phyloP scores from a whole-genome alignment of 2,329 filamentous ascomycete genomes.

The Calonectria honghensis region DNA sequence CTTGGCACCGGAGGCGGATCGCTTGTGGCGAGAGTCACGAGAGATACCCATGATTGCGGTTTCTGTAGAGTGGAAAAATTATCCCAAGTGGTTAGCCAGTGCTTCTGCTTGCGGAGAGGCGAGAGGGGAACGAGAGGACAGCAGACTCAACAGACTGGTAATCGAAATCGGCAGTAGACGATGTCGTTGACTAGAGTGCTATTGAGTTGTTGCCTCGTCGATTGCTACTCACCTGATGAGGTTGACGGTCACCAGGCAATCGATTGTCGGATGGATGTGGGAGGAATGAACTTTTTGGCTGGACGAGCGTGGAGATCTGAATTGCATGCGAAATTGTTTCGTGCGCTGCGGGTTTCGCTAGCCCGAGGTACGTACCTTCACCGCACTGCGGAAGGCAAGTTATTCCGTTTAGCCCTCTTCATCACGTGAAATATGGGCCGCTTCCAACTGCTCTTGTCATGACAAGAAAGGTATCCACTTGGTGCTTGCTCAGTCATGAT shows the following conservation, averaged over 20 bases:
- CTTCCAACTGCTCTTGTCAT: neutral
- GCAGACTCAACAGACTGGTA: conserved; percentile 50
- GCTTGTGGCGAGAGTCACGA: conserved; percentile 99
- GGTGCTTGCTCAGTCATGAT: neutral
- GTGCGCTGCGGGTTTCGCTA: conserved; percentile 62
- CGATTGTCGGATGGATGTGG: conserved; percentile 64
- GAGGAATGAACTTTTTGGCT: conserved; percentile 62
- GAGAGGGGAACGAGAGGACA: conserved; percentile 31
- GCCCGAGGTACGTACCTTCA: conserved; percentile 59
- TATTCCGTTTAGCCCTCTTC: conserved; percentile 52
- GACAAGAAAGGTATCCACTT: neutral
- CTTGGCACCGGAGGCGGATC: conserved; percentile 99
- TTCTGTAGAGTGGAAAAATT: conserved; percentile 67
- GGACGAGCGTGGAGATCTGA: conserved; percentile 58
- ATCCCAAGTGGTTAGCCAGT: conserved; percentile 50
- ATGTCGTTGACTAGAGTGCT: conserved; percentile 50
- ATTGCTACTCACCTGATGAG: conserved; percentile 68
- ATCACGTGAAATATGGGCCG: conserved; percentile 42
- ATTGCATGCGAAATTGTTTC: conserved; percentile 63
- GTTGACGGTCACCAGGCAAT: conserved; percentile 69
- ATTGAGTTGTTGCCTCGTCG: conserved; percentile 48
- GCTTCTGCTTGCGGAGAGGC: conserved; percentile 7
- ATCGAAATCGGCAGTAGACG: conserved; percentile 49
- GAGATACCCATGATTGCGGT: conserved; percentile 99
- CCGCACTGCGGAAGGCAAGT: conserved; percentile 54